Evolutionary conservation across 345 rosid species (phyloP).

Genomic region (Populus euphratica): DNA sequence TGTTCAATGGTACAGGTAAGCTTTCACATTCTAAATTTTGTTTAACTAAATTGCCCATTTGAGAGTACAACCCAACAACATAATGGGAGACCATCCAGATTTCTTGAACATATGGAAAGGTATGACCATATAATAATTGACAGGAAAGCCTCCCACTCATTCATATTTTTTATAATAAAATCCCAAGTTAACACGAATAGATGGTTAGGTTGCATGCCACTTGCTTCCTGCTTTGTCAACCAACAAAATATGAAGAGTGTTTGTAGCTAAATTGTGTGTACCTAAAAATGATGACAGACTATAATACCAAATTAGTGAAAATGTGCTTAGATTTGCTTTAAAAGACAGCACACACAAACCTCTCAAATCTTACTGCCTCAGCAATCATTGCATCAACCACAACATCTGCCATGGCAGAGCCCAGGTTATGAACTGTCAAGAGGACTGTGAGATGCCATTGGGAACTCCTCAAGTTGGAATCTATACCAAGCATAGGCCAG

Average conservation of each 20-base stretch:
- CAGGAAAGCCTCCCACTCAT: neutral
- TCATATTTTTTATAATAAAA: neutral
- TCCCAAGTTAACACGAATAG: neutral
- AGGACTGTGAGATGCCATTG: conserved; percentile 52
- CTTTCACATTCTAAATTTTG: neutral
- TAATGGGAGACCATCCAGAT: neutral
- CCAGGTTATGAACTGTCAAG: conserved; percentile 83
- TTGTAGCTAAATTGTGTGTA: neutral
- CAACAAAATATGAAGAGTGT: neutral
- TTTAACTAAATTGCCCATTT: neutral
- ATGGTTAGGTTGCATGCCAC: neutral
- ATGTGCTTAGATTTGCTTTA: neutral
- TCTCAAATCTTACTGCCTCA: conserved; percentile 75
- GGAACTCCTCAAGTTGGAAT: conserved; percentile 53
- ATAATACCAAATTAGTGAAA: neutral
- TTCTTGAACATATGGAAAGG: neutral
- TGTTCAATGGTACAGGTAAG: conserved; percentile 29
- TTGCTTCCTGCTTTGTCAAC: neutral
- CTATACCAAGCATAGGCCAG: conserved; percentile 77
- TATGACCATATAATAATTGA: neutral
- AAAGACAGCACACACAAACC: conserved; percentile 34
- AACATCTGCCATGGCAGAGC: conserved; percentile 97
- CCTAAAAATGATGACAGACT: neutral
- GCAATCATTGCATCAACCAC: conserved; percentile 98
- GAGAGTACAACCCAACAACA: neutral